Conservation (phyloP, 305 asterid genomes). For the Solanum hybrid region DNA sequence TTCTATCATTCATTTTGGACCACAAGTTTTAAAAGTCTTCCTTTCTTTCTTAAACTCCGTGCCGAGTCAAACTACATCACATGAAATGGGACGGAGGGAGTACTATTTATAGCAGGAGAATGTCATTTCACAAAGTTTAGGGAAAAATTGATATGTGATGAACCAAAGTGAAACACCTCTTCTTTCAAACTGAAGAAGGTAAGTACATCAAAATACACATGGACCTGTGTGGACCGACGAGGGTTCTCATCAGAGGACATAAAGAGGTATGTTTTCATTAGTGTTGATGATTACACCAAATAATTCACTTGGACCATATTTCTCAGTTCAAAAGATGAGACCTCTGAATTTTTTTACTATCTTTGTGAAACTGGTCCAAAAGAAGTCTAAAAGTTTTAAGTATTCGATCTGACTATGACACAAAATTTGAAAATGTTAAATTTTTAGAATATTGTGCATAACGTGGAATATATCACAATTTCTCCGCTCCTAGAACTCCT, state of each 20-base stretch:
- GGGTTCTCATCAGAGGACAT: background rate
- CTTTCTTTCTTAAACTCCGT: too few species aligned
- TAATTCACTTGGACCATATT: background rate
- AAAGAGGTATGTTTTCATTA: background rate
- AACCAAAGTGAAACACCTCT: background rate
- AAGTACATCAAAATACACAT: background rate
- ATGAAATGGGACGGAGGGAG: too few species aligned
- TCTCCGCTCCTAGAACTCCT: background rate
- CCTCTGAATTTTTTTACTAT: too few species aligned
- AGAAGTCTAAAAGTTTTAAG: background rate
- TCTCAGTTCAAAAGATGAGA: background rate
- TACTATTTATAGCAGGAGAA: too few species aligned
- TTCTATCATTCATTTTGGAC: too few species aligned
- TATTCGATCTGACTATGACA: background rate
- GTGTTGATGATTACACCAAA: background rate
- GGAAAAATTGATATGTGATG: too few species aligned
- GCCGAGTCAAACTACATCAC: too few species aligned
- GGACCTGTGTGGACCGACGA: background rate
- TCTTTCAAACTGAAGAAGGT: background rate
- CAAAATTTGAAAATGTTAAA: too few species aligned
- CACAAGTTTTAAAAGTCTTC: too few species aligned
- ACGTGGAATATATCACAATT: background rate
- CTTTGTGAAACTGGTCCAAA: background rate
- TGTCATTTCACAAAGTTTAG: too few species aligned
- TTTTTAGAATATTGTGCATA: background rate